phyloP scores from a whole-genome alignment of 805 yeast genomes.

The Hanseniaspora hatyaiensis region DNA sequence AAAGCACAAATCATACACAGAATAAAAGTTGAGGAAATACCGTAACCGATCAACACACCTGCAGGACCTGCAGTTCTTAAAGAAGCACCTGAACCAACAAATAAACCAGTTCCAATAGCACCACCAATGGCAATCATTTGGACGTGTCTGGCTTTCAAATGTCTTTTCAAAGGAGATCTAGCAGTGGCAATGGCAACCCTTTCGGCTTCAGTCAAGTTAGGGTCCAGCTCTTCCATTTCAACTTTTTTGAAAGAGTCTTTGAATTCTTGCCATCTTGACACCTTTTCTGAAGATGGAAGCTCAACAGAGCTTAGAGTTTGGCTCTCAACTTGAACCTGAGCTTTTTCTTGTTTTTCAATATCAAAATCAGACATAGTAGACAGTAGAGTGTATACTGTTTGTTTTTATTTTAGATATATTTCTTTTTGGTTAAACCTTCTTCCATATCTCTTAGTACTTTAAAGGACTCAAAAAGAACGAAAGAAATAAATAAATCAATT shows the following conservation, averaged over 20 bases:
- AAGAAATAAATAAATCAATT: too few relatives aligned
- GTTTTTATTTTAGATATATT: not conserved
- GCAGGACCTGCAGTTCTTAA: constrained; percentile 60
- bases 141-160: constrained; percentile 42
- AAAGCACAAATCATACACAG: constrained; percentile 49
- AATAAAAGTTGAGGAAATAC: constrained; percentile 44
- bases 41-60: constrained; percentile 45
- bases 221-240: constrained; percentile 31
- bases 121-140: constrained; percentile 66
- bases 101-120: constrained; percentile 63
- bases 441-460: too few relatives aligned
- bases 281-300: not conserved
- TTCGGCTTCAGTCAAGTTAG: constrained; percentile 34
- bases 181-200: constrained; percentile 38
- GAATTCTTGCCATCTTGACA: constrained; percentile 31
- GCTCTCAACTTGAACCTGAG: not conserved
- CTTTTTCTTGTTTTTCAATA: constrained; percentile 14
- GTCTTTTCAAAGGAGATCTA: constrained; percentile 45
- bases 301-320: not conserved
- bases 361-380: not conserved
- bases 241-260: constrained; percentile 41
- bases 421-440: not conserved
- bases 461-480: too few relatives aligned
- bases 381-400: not conserved
- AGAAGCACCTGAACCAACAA: constrained; percentile 59